Evolutionary conservation across 2,329 filamentous ascomycete genomes (phyloP), one percentile per base, ranked within the genome.

Genomic region (Eutypa lata): DNA sequence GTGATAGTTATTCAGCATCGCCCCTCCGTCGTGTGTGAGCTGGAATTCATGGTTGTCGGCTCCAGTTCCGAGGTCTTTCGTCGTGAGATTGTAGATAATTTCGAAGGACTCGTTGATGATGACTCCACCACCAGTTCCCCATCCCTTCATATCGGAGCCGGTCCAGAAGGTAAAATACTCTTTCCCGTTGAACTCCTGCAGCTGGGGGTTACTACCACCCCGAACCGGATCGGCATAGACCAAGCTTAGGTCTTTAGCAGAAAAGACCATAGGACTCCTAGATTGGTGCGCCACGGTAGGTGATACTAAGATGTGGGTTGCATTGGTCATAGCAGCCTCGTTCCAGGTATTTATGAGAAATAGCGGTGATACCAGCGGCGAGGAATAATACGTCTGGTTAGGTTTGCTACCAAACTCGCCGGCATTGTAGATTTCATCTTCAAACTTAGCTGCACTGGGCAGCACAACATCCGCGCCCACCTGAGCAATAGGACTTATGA

Each of bases 21-120:
- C 56, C 2, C 51, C 53, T 4, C 44, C 47, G 22, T 55, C 40
- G n/a, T 51, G 43, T 14, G 52, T 57, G 37, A 57, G 54, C 10
- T 50, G 26, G 48, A 57, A 57, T 33, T 64, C 55, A 14, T 59
- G 55, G n/a, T 47, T 51, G 49, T 51, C 49, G 16, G 49, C 49
- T 24, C 43, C 43, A 3, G 49, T 51, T 16, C 13, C 35, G 26
- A 51, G 31, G 26, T 33, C 49, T 5, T 38, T 24, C 21, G 49
- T 51, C 13, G 49, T 51, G 19, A 51, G 5, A 26, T 51, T 51
- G 49, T 40, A 40, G 19, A 37, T 19, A 3, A 44, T n/a, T 7
- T 47, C 21, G 43, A 35, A 51, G 16, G n/a, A 24, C 18, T 40
- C 33, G 43, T 51, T 43, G 18, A 51, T 7, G 21, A 47, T 47